A percentile compares a stretch with the other conserved stretches of the same genome.
These are phyloP conservation scores for Didymella keratinophila DNA, from an alignment of 2,329 filamentous ascomycete species.

Conservation along the genomic window DNA sequence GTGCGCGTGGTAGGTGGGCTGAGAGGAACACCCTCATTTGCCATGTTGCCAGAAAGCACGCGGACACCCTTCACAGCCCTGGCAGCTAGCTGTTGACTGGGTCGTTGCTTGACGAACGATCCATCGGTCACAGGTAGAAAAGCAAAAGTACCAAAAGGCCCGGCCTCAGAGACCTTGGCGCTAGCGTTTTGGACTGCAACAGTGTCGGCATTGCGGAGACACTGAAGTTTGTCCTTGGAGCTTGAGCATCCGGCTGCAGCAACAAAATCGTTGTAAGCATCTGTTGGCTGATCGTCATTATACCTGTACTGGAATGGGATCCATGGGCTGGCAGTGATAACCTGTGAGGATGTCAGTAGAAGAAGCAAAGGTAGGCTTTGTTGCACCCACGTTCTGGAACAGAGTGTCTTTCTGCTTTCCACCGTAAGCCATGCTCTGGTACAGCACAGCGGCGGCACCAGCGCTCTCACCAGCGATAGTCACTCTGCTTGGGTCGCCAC, in stretches of 20 bases:
- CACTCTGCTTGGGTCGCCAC: constrained; percentile 66
- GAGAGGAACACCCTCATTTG: constrained; percentile 53
- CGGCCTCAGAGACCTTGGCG: constrained; percentile 41
- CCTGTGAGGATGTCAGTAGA: constrained; percentile 25
- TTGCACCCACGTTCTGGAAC: constrained; percentile 42
- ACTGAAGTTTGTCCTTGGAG: constrained; percentile 37
- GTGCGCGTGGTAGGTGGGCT: constrained; percentile 41
- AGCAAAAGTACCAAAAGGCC: constrained; percentile 52
- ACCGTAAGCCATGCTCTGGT: constrained; percentile 53
- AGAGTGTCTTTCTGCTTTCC: constrained; percentile 42
- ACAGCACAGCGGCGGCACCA: constrained; percentile 64
- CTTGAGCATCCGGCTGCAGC: constrained; percentile 39
- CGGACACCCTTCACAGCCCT: constrained; percentile 38
- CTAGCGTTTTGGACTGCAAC: constrained; percentile 40
- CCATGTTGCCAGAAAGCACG: constrained; percentile 45
- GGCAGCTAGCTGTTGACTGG: constrained; percentile 38
- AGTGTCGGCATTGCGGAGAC: constrained; percentile 38
- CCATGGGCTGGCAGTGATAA: constrained; percentile 46
- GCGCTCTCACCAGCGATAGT: constrained; percentile 69
- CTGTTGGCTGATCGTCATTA: constrained; percentile 42
- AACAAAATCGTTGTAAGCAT: constrained; percentile 40
- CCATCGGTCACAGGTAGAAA: constrained; percentile 54
- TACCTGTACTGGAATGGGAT: constrained; percentile 44
- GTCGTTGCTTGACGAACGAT: constrained; percentile 48
- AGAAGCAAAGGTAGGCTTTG: constrained; percentile 29